Conservation (phyloP, 2,329 filamentous ascomycete species). For the Apiospora koreana region DNA sequence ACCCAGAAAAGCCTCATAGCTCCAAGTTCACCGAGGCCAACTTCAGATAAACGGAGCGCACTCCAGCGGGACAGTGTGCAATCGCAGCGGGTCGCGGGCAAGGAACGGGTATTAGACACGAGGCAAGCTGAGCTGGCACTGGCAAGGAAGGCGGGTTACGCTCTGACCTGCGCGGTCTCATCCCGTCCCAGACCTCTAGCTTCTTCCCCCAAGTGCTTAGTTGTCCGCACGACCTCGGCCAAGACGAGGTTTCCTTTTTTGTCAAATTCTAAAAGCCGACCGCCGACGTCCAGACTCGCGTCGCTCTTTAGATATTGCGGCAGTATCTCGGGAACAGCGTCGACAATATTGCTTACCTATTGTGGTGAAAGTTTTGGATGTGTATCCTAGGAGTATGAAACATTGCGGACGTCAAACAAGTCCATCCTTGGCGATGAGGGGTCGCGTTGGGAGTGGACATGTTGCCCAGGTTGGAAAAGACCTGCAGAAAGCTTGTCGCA, state of each 20-base stretch:
- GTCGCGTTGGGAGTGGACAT: neutral
- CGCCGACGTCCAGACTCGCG: neutral
- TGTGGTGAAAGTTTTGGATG: neutral
- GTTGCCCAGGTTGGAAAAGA: neutral
- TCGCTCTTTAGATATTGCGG: neutral
- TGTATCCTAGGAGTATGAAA: neutral
- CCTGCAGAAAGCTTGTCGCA: constrained; percentile 11
- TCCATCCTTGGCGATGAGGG: neutral
- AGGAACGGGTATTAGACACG: neutral
- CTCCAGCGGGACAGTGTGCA: neutral
- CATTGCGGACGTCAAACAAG: neutral
- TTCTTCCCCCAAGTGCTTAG: neutral
- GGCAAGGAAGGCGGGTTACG: constrained; percentile 4
- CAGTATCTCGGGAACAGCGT: constrained; percentile 1
- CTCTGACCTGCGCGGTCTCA: constrained; percentile 10
- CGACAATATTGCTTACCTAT: neutral
- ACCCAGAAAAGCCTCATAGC: neutral
- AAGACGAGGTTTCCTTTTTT: neutral
- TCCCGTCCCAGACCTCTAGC: neutral
- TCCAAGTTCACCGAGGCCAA: neutral
- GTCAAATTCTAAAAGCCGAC: neutral
- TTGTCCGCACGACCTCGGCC: neutral
- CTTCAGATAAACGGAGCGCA: neutral
- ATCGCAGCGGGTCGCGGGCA: neutral
- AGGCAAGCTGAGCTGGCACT: neutral